Conservation (phyloP, 768 basidiomycete genomes). For the Tylopilus plumbeoviolaceoides region DNA sequence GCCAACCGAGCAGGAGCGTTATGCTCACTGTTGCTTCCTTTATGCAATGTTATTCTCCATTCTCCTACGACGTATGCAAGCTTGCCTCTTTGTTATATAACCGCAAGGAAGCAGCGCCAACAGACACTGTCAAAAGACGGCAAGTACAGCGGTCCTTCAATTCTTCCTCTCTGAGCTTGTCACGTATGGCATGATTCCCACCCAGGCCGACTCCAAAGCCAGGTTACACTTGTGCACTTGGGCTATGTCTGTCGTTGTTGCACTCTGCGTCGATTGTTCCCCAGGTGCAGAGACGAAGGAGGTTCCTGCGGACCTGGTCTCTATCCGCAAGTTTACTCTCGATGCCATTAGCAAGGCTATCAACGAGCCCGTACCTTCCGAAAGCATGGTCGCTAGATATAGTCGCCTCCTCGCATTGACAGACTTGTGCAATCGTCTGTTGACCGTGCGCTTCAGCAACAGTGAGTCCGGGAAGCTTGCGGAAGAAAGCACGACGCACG, state of each 20-base stretch:
- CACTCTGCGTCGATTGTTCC: constrained; percentile 86
- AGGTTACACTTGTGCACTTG: constrained; percentile 69
- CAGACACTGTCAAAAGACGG: constrained; percentile 62
- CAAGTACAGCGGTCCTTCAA: constrained; percentile 65
- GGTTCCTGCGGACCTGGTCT: constrained; percentile 69
- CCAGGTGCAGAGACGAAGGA: constrained; percentile 69
- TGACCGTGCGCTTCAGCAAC: constrained; percentile 73
- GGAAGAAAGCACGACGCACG: constrained; percentile 78
- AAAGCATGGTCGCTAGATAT: constrained; percentile 72
- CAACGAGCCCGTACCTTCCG: constrained; percentile 65
- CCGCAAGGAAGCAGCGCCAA: constrained; percentile 51
- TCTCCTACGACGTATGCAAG: constrained; percentile 93
- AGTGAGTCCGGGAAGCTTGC: constrained; percentile 46
- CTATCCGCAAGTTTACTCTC: constrained; percentile 89
- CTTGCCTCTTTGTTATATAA: constrained; percentile 77
- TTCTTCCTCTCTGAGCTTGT: constrained; percentile 83
- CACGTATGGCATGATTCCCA: constrained; percentile 67
- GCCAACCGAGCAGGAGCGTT: constrained; percentile 25
- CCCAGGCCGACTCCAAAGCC: constrained; percentile 53
- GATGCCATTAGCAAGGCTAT: constrained; percentile 84
- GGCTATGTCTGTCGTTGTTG: constrained; percentile 87
- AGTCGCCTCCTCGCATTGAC: constrained; percentile 83
- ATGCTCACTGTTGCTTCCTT: constrained; percentile 72
- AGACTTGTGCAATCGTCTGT: constrained; percentile 82
- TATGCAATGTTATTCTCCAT: constrained; percentile 86